Evolutionary conservation across 768 basidiomycete genomes (phyloP).

Genomic region (Leccinum disarticulatum): DNA sequence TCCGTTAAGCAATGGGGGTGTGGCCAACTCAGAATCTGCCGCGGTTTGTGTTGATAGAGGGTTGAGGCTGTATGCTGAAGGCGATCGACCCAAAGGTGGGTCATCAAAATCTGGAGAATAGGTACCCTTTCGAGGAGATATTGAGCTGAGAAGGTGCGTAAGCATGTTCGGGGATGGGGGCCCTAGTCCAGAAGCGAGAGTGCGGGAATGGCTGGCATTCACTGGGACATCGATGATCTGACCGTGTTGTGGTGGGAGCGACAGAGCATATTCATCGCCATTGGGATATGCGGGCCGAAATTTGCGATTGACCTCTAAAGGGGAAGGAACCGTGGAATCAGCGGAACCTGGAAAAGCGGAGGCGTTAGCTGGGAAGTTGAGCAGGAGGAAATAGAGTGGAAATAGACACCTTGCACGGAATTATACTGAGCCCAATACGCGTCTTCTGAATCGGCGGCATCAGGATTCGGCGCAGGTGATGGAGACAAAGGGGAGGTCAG

Average conservation of each 20-base stretch:
- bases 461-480: constrained; percentile 17
- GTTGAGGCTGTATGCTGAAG: constrained; percentile 7
- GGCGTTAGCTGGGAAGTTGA: constrained; percentile 5
- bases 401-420: constrained; percentile 57
- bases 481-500: constrained; percentile 13
- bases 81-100: constrained; percentile 6
- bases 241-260: constrained; percentile 9
- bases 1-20: constrained; percentile 18
- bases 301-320: constrained; percentile 35
- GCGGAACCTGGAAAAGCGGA: constrained; percentile 51
- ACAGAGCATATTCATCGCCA: constrained; percentile 1
- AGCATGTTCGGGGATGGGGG: constrained; percentile 31
- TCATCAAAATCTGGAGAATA: constrained; percentile 12
- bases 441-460: constrained; percentile 41
- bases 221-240: constrained; percentile 15
- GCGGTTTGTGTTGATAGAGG: constrained; percentile 16
- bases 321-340: constrained; percentile 66
- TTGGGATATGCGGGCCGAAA: constrained; percentile 15
- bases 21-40: constrained; percentile 26
- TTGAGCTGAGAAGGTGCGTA: constrained; percentile 24
- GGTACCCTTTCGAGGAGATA: constrained; percentile 27
- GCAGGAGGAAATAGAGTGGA: constrained; percentile 15
- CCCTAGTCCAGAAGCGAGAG: constrained; percentile 6
- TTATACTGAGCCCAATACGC: constrained; percentile 80
- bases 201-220: constrained; percentile 19